Base-by-base conservation (phyloP, 192 early-diverging fungal species). In the Podila minutissima region DNA sequence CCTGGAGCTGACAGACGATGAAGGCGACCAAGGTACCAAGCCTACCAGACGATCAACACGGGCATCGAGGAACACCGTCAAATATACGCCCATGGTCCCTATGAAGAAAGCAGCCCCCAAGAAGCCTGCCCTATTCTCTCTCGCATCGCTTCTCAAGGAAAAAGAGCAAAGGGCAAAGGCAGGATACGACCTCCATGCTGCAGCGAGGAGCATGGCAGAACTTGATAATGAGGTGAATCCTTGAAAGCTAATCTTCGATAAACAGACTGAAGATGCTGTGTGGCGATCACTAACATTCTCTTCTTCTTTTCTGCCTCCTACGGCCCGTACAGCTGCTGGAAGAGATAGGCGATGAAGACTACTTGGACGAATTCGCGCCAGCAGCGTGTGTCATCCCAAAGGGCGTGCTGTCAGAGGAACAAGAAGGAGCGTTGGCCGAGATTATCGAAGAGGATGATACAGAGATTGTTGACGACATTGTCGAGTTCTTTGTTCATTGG, bases 401-500 rank as follows among this genome's bases (percentile, higher is more conserved):
- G 22, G 77, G 77, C 12, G 51, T 81, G 11, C 59, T 81, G 19
- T 60, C 77, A 5, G 71, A 81, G 33, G 62, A 81, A 15, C 71
- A 81, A 22, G 77, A 81, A 46, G 71, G 57, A 9, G 71, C 26
- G 3, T 33, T 81, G 24, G 41, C 26, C 12, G 71, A 69, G 55
- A 81, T 81, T 33, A 81, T 81, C 3, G 28, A 62, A 20, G 71
- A 81, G 0, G 50, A 67, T 2, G 37, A 64, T 10, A n/a, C 6
- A 4, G 55, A 62, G 17, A 35, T 59, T 8, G 65, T 81, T 53
- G 70, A 81, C 28, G 77, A 81, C 12, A 38, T 81, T 32, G 46
- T 62, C 32, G 77, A 81, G 51, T 81, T 69, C 35, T 81, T 81
- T 60, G 71, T 81, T 5, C 57, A 53, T 20, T 81, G 77, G 77